Evolutionary conservation across 352 stramenopile genomes (phyloP), one percentile per base, ranked within the genome.

Genomic region (Phytopythium ostracodes): DNA sequence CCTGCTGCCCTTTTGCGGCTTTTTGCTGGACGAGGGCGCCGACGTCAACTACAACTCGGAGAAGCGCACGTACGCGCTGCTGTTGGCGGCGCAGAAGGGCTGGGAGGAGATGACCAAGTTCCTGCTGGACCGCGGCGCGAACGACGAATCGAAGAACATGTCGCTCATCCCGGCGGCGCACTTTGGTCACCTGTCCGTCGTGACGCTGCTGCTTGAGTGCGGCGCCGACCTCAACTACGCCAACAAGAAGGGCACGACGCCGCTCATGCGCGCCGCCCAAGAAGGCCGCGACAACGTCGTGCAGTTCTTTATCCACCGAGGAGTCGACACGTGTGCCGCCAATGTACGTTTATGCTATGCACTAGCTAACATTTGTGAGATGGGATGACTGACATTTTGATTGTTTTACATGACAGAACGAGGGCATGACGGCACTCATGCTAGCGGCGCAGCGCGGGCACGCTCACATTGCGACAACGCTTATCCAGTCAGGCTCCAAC

Each of bases 341-440:
- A 96, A 96, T 43, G 75, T 84, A 67, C 51, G 68, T 72, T 40
- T 4, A 4, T 62, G 40, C 20, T 29, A 29, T 11, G 24, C 44
- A 33, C 27, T 44, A 11, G n/a, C 14, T 18, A 35, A 15, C 1
- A 10, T 33, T 29, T 56, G 18, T 57, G 33, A 38, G 14, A 31
- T 31, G 44, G 10, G 20, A n/a, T 66, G 47, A 67, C 24, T 63
- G 25, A 56, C 44, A 20, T 15, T 8, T 17, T 42, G 24, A 27
- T 27, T 42, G 12, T 12, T 27, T 52, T n/a, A 4, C 20, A 42
- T 24, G 11, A 24, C 58, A 84, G 75, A 94, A 92, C 55, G 87
- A 96, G 79, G 85, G 85, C 31, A 96, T 96, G 87, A 96, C 87
- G 33, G 84, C 87, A 25, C 63, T 96, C 14, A 96, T 96, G 87